Base-by-base conservation (phyloP, 805 yeast genomes). In the Sugiyamaella valdiviana region DNA sequence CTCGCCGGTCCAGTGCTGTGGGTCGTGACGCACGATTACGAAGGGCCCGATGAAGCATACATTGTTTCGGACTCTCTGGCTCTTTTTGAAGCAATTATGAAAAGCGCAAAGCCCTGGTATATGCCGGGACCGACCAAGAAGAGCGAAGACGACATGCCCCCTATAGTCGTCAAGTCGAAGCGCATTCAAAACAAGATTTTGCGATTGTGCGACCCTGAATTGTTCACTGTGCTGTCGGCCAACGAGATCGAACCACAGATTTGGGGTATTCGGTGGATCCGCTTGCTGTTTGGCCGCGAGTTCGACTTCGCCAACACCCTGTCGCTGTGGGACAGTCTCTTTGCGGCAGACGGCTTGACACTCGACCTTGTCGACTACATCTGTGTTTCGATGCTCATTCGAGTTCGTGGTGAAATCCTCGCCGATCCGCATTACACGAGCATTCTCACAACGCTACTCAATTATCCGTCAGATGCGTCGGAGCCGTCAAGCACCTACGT, bases 1-100 rank as follows among this genome's bases (percentile, higher is more conserved):
- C 65, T 77, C 4, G 58, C 74, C 38, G 82, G 79, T 3, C 66
- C 77, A 22, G 61, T 77, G 10, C 65, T 64, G 47, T 64, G 46
- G 36, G 64, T 59, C 6, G 16, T 56, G 42, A 29, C 42, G 10
- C 39, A 44, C 37, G 39, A 39, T 9, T 40, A 37, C 19, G 37
- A 39, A 9, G 16, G 48, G 10, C 39, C 38, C 9, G 35, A n/a
- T 35, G 44, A 35, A 14, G 29, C 29, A 15, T 52, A 49, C 44
- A 45, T 60, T 6, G 69, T 64, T 42, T 57, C 63, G 14, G 69
- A 65, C 40, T 45, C 66, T 2, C 66, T 51, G 51, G 51, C 57
- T 2, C 41, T 66, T 9, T 66, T 66, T 46, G 53, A 53, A 9
- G 47, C 54, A 5, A 44, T 66, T 24, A 66, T 66, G 70, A 42